These are phyloP conservation scores for Phalaenopsis equestris DNA, from an alignment of 106 monocot species.

Conservation along the genomic window DNA sequence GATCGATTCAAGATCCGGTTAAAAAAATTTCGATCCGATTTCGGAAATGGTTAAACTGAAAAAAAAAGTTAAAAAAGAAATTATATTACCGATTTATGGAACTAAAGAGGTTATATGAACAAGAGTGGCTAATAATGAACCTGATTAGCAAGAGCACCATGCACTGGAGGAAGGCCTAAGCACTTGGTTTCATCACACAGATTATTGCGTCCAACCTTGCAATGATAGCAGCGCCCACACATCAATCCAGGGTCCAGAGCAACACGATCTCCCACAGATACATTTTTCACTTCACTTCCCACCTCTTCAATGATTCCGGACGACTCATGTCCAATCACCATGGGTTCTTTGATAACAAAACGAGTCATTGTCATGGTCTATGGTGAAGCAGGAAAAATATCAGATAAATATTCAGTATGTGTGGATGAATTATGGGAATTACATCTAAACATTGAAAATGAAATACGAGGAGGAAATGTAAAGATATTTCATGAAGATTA, in stretches of 20 bases:
- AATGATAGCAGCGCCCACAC: conserved; percentile 67
- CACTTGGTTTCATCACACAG: conserved; percentile 86
- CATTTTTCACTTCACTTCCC: conserved; percentile 63
- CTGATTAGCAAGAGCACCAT: conserved; percentile 69
- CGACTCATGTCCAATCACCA: conserved; percentile 96
- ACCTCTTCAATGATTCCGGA: conserved; percentile 88
- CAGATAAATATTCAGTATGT: background rate
- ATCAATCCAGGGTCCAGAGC: conserved; percentile 86
- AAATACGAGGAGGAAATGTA: background rate
- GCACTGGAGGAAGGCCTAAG: conserved; percentile 79
- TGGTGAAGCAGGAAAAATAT: background rate
- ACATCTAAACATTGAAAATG: no score
- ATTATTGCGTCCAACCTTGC: conserved; percentile 89
- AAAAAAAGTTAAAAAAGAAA: no score
- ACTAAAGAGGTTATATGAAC: background rate
- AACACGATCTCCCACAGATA: conserved; percentile 67
- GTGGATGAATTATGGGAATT: no score
- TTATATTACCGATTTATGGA: no score
- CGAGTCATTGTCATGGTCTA: conserved; percentile 68
- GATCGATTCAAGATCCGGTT: no score
- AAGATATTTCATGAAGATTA: background rate
- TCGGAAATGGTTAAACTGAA: no score
- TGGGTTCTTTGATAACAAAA: conserved; percentile 86
- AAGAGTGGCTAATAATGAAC: background rate
- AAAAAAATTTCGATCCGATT: no score